Evolutionary conservation across 331 rosid genomes (phyloP).

Genomic region (Spiraea crenata): DNA sequence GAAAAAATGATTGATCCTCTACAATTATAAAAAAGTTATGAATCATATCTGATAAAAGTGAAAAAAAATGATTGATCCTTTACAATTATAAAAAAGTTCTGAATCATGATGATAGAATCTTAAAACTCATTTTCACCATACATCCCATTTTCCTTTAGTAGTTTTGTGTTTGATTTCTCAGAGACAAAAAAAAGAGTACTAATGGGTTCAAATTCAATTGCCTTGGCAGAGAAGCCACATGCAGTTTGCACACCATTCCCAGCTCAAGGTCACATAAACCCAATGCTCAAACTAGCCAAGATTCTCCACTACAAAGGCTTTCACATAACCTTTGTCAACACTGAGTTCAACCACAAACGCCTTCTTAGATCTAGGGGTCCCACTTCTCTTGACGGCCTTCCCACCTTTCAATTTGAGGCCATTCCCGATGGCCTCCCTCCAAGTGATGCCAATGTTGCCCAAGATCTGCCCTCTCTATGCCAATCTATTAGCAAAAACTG

Average conservation of each 20-base stretch:
- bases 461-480: constrained; percentile 5
- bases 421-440: constrained; percentile 26
- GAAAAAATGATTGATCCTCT: too few relatives aligned
- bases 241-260: constrained; percentile 19
- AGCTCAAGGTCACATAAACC: constrained; percentile 21
- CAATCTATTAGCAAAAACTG: not conserved
- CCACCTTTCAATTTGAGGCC: constrained; percentile 6
- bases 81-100: too few relatives aligned
- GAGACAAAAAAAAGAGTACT: not conserved
- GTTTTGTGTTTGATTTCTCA: not conserved
- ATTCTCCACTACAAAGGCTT: constrained; percentile 24
- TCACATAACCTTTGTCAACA: constrained; percentile 15
- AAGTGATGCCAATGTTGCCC: constrained; percentile 17
- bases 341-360: constrained; percentile 10
- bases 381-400: constrained; percentile 9
- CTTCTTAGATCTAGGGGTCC: constrained; percentile 19
- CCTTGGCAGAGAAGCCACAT: constrained; percentile 13
- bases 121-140: too few relatives aligned
- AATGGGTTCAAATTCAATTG: not conserved
- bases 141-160: constrained; percentile 1
- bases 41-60: too few relatives aligned
- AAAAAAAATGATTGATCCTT: too few relatives aligned
- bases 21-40: too few relatives aligned
- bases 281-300: constrained; percentile 15
- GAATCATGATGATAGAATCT: too few relatives aligned